Percentiles rank a stretch among this genome's conserved stretches.
Conservation (phyloP, 2,329 filamentous ascomycete genomes). For the Trichoderma atrobrunneum region DNA sequence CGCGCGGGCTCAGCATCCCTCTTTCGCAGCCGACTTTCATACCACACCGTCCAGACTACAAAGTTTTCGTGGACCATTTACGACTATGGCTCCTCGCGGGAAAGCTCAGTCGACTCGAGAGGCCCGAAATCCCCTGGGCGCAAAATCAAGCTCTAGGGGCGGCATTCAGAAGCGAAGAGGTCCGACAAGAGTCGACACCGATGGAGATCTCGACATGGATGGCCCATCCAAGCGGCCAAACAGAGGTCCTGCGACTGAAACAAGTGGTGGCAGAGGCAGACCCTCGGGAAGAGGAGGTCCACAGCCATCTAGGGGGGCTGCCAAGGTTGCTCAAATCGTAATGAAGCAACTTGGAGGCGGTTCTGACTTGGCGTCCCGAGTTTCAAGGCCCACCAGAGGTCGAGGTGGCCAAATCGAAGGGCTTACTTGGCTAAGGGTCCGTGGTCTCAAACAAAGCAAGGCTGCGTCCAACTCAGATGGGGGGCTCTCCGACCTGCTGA, state of each 20-base stretch:
- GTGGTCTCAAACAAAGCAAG: constrained; percentile 67
- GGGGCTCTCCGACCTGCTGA: constrained; percentile 61
- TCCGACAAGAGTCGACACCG: constrained; percentile 45
- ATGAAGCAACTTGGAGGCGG: constrained; percentile 41
- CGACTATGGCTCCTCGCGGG: constrained; percentile 37
- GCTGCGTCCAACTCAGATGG: constrained; percentile 64
- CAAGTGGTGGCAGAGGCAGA: constrained; percentile 31
- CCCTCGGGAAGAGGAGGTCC: constrained; percentile 30
- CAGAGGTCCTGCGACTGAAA: constrained; percentile 28
- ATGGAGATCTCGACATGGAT: constrained; percentile 62
- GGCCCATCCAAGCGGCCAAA: constrained; percentile 36
- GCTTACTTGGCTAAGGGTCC: constrained; percentile 46
- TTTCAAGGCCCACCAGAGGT: constrained; percentile 31
- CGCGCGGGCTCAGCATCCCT: neutral
- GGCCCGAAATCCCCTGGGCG: constrained; percentile 30
- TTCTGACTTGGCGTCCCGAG: constrained; percentile 34
- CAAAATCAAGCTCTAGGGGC: constrained; percentile 39
- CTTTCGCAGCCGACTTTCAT: neutral
- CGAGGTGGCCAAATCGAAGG: constrained; percentile 25
- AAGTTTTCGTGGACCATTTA: neutral
- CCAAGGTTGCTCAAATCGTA: constrained; percentile 43
- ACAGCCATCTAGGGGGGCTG: constrained; percentile 30
- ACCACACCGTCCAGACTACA: neutral
- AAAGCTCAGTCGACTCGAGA: constrained; percentile 30
- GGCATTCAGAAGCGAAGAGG: constrained; percentile 48